A percentile compares a stretch with the other conserved stretches of the same genome.
These are phyloP conservation scores for Talaromyces proteolyticus DNA, from an alignment of 495 filamentous ascomycete genomes.

Conservation along the genomic window DNA sequence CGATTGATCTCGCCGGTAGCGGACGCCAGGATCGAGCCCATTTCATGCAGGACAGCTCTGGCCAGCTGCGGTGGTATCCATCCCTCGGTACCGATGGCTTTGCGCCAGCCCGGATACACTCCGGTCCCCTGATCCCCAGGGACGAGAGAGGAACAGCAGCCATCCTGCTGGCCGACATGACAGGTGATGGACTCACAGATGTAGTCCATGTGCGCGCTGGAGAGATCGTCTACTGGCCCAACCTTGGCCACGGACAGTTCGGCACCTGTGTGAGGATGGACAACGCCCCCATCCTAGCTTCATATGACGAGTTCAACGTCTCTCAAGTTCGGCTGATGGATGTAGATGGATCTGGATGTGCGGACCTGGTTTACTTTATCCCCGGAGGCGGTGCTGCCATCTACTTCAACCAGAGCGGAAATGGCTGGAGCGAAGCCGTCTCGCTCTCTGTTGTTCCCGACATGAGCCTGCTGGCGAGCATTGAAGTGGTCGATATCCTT, in stretches of 20 bases:
- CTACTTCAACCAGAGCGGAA: conserved; percentile 16
- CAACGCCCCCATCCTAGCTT: conserved; percentile 19
- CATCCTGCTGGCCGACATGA: conserved; percentile 19
- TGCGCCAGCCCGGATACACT: background rate
- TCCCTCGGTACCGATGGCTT: conserved; percentile 11
- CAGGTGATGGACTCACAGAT: conserved; percentile 26
- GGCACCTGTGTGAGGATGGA: conserved; percentile 23
- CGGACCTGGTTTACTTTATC: conserved; percentile 26
- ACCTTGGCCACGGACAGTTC: conserved; percentile 26
- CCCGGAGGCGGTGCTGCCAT: conserved; percentile 4
- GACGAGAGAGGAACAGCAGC: background rate
- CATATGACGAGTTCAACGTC: conserved; percentile 8
- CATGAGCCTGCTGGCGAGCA: conserved; percentile 1
- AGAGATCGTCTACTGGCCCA: conserved; percentile 27
- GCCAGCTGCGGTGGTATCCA: conserved; percentile 7
- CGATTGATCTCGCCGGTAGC: background rate
- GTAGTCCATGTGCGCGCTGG: conserved; percentile 18
- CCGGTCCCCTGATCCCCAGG: conserved; percentile 1
- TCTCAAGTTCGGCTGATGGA: conserved; percentile 16
- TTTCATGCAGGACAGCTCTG: background rate
- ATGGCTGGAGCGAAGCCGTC: conserved; percentile 10
- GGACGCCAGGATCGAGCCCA: background rate
- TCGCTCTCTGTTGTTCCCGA: conserved; percentile 7
- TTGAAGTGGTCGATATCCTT: conserved; percentile 18
- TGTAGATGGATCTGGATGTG: conserved; percentile 26